phyloP scores from a whole-genome alignment of 495 filamentous ascomycete genomes.

The Jackrogersella multiformis region DNA sequence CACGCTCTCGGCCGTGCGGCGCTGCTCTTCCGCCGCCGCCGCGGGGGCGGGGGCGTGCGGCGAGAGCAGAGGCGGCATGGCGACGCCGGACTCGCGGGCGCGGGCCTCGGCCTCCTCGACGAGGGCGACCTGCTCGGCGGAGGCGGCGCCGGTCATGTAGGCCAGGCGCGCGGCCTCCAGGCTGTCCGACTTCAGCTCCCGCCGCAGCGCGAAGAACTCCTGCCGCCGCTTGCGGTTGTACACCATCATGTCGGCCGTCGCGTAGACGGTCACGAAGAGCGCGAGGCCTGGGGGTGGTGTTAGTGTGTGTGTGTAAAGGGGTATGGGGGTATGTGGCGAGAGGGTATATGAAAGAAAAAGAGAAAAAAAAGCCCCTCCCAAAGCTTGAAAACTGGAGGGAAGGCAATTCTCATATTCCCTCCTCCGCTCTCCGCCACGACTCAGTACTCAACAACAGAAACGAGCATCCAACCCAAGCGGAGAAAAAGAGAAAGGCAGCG shows the following conservation, averaged over 20 bases:
- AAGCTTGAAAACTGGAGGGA: no score
- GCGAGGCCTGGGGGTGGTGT: conserved; percentile 65
- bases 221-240: conserved; percentile 78
- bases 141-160: conserved; percentile 69
- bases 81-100: conserved; percentile 44
- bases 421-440: no score
- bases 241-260: conserved; percentile 83
- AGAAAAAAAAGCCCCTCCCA: no score
- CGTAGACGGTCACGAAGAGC: conserved; percentile 78
- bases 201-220: conserved; percentile 73
- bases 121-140: conserved; percentile 62
- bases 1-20: neutral
- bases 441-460: no score
- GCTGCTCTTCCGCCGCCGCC: neutral
- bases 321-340: no score
- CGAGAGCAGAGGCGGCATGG: conserved; percentile 50
- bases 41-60: neutral
- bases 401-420: no score
- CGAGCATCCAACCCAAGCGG: no score
- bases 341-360: neutral
- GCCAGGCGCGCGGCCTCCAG: conserved; percentile 66
- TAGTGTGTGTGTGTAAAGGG: no score
- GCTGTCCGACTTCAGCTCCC: conserved; percentile 61
- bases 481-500: neutral
- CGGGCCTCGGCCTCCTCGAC: conserved; percentile 56